Evolutionary conservation across 441 rosid species (phyloP).

Genomic region (Dalechampia spathulata): DNA sequence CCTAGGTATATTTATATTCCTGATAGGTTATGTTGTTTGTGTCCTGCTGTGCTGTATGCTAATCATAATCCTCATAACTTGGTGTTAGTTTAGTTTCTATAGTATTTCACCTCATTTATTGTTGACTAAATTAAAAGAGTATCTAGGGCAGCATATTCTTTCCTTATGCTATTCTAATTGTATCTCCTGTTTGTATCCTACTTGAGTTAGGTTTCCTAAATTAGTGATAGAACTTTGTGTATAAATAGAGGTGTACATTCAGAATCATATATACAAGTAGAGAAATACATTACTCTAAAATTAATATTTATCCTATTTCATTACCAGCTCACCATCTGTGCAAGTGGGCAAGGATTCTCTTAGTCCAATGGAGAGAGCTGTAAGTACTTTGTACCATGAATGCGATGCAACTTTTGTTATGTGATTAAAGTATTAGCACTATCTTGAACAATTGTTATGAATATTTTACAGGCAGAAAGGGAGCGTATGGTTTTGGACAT

Average conservation of each 20-base stretch:
- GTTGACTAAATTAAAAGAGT: too few species aligned
- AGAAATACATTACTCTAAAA: too few species aligned
- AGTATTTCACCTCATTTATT: slow-evolving; percentile 6
- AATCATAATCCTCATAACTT: slow-evolving; percentile 4
- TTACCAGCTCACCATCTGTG: slow-evolving; percentile 69
- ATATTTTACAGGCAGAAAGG: slow-evolving; percentile 74
- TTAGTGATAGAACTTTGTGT: too few species aligned
- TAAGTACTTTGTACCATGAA: slow-evolving; percentile 43
- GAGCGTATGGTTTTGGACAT: slow-evolving; percentile 99
- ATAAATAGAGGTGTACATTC: too few species aligned
- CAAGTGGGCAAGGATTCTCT: slow-evolving; percentile 54
- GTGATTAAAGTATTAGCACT: slow-evolving; percentile 11
- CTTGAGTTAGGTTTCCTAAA: too few species aligned
- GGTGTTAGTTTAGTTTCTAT: not conserved
- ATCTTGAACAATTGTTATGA: slow-evolving; percentile 5
- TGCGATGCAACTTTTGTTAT: slow-evolving; percentile 13
- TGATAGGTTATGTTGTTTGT: slow-evolving; percentile 17
- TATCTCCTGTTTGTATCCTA: too few species aligned
- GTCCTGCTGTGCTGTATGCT: slow-evolving; percentile 3
- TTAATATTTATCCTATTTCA: slow-evolving; percentile 19
- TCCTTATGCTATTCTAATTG: too few species aligned
- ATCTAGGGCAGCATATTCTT: too few species aligned
- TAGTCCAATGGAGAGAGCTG: slow-evolving; percentile 96
- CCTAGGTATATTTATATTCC: slow-evolving; percentile 52
- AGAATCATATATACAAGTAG: too few species aligned